Conservation (phyloP, 2,329 filamentous ascomycete species). For the Fusarium buxicola region DNA sequence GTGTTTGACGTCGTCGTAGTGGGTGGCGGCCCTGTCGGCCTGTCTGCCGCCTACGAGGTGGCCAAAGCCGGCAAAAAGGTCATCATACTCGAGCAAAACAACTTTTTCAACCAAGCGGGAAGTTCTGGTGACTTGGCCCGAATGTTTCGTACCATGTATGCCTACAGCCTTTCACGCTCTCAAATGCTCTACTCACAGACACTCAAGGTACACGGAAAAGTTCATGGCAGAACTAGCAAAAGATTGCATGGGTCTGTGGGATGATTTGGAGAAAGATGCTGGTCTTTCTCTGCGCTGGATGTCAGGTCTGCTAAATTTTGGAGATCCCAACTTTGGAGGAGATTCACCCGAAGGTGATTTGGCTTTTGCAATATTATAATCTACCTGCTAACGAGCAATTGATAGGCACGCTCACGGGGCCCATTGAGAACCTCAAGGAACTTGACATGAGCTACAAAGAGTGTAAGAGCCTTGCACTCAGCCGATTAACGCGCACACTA, state of each 20-base stretch:
- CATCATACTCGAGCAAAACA: constrained; percentile 29
- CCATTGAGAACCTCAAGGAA: constrained; percentile 5
- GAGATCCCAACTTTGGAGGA: constrained; percentile 7
- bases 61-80: constrained; percentile 23
- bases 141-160: constrained; percentile 31
- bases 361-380: fast-evolving
- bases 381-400: neutral
- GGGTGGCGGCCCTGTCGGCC: constrained; percentile 23
- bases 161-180: neutral
- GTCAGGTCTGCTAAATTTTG: constrained; percentile 35
- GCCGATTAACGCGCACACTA: neutral
- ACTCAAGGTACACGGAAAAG: constrained; percentile 24
- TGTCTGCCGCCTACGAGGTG: constrained; percentile 32
- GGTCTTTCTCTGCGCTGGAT: constrained; percentile 30
- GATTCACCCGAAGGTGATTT: constrained; percentile 20
- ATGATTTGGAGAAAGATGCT: constrained; percentile 28
- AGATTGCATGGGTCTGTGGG: constrained; percentile 24
- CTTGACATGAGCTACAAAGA: constrained; percentile 16
- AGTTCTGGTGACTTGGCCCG: constrained; percentile 27
- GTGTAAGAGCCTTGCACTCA: neutral
- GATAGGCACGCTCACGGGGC: constrained; percentile 3
- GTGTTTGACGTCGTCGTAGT: constrained; percentile 24
- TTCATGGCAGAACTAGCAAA: constrained; percentile 29
- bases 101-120: constrained; percentile 28
- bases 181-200: too few species aligned